Evolutionary conservation across 1,139 yeast genomes (phyloP).

Genomic region (Saccharomyces hybrid): DNA sequence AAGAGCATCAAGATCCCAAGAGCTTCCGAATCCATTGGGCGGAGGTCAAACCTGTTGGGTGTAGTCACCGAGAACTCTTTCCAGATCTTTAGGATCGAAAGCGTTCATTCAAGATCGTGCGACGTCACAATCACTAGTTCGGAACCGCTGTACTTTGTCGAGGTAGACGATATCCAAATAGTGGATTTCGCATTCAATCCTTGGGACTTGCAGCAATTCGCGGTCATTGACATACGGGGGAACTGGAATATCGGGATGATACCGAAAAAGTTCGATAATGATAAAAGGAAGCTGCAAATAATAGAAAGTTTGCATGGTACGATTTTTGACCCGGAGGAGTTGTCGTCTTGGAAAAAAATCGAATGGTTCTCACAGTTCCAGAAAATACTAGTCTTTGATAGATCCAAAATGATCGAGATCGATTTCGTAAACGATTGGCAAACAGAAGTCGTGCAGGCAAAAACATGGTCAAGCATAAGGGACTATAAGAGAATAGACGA

Average conservation of each 20-base stretch:
- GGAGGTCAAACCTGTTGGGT: slow-evolving; percentile 23
- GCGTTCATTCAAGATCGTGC: slow-evolving; percentile 9
- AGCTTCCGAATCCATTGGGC: slow-evolving; percentile 16
- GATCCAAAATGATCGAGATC: slow-evolving; percentile 39
- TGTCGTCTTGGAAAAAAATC: slow-evolving; percentile 50
- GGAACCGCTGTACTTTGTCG: slow-evolving; percentile 18
- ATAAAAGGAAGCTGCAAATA: slow-evolving; percentile 8
- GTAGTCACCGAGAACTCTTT: slow-evolving; percentile 24
- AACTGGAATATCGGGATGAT: slow-evolving; percentile 41
- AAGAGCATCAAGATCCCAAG: slow-evolving; percentile 24
- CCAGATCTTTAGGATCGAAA: slow-evolving; percentile 18
- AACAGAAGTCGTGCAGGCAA: slow-evolving; percentile 41
- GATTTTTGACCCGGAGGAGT: slow-evolving; percentile 41
- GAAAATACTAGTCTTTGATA: slow-evolving; percentile 37
- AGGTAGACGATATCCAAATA: slow-evolving; percentile 33
- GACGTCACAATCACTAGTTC: slow-evolving; percentile 9
- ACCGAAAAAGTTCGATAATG: slow-evolving; percentile 12
- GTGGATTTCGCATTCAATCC: slow-evolving; percentile 45
- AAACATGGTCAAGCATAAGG: slow-evolving; percentile 49
- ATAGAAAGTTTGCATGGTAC: slow-evolving; percentile 19
- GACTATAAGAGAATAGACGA: slow-evolving; percentile 37
- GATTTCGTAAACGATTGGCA: slow-evolving; percentile 27
- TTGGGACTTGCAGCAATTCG: slow-evolving; percentile 35
- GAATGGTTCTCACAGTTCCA: slow-evolving; percentile 38
- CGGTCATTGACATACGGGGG: slow-evolving; percentile 46